Conservation (phyloP, 2,329 filamentous ascomycete species). For the Neophaeococcomyces aloes region DNA sequence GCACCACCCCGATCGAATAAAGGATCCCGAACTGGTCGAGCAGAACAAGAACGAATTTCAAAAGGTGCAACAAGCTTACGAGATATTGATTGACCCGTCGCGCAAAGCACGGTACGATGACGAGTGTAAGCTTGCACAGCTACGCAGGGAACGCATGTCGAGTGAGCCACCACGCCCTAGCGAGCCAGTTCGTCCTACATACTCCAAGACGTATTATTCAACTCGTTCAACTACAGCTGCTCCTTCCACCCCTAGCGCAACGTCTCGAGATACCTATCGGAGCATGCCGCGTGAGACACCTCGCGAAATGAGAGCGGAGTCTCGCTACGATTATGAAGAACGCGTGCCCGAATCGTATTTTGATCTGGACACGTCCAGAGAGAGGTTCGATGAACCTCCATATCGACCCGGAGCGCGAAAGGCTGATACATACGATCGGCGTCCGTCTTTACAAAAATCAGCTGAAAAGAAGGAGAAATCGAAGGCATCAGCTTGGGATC, state of each 20-base stretch:
- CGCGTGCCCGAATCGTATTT: slow-evolving; percentile 28
- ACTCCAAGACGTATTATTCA: slow-evolving; percentile 12
- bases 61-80: slow-evolving; percentile 84
- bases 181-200: slow-evolving; percentile 9
- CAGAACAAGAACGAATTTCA: slow-evolving; percentile 82
- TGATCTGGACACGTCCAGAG: slow-evolving; percentile 26
- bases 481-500: slow-evolving; percentile 13
- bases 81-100: slow-evolving; percentile 69
- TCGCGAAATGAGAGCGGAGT: slow-evolving; percentile 30
- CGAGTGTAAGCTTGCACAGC: slow-evolving; percentile 54
- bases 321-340: slow-evolving; percentile 33
- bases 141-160: slow-evolving; percentile 48
- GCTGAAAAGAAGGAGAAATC: slow-evolving; percentile 30
- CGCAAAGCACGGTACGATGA: slow-evolving; percentile 69
- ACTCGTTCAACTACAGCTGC: slow-evolving; percentile 18
- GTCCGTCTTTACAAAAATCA: slow-evolving; percentile 23
- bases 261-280: slow-evolving; percentile 1
- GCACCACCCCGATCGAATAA: slow-evolving; percentile 85
- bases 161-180: slow-evolving; percentile 27
- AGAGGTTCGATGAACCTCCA: slow-evolving; percentile 29
- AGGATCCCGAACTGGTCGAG: slow-evolving; percentile 64
- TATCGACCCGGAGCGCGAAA: slow-evolving; percentile 30
- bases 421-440: slow-evolving; percentile 27
- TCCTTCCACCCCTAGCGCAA: neutral
- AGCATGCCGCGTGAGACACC: neutral